These are phyloP conservation scores for Talaromyces verruculosus DNA, from an alignment of 2,329 filamentous ascomycete genomes.

Conservation along the genomic window DNA sequence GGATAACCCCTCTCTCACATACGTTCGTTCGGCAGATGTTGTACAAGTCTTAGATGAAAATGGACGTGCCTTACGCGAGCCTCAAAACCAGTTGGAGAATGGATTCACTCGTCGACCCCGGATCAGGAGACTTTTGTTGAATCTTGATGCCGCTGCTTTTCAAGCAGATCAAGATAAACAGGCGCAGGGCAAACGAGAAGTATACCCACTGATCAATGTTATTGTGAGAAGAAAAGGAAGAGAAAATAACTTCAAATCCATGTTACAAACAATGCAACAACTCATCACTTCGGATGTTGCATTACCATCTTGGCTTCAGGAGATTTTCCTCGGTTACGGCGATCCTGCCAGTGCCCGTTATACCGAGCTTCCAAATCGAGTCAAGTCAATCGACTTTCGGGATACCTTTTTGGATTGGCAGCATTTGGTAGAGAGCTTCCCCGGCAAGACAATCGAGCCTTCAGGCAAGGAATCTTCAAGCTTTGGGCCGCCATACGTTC, in stretches of 20 bases:
- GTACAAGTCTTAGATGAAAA: conserved; percentile 84
- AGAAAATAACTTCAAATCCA: conserved; percentile 96
- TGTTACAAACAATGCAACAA: conserved; percentile 86
- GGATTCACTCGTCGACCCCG: conserved; percentile 59
- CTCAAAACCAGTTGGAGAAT: conserved; percentile 56
- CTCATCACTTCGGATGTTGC: conserved; percentile 82
- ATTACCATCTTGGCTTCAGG: conserved; percentile 87
- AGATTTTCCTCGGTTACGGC: conserved; percentile 96
- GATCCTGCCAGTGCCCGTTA: conserved; percentile 87
- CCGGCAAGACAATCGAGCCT: conserved; percentile 82
- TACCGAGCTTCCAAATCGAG: conserved; percentile 73
- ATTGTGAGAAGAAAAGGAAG: conserved; percentile 77
- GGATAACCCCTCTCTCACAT: conserved; percentile 48
- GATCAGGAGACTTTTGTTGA: conserved; percentile 71
- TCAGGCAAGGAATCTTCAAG: conserved; percentile 68
- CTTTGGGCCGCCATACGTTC: conserved; percentile 83
- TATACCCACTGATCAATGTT: conserved; percentile 83
- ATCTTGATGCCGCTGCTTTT: conserved; percentile 76
- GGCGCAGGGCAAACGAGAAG: conserved; percentile 67
- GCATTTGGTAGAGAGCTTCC: conserved; percentile 84
- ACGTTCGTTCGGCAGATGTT: conserved; percentile 79
- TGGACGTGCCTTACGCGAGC: conserved; percentile 68
- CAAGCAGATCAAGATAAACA: conserved; percentile 69
- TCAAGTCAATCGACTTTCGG: conserved; percentile 80
- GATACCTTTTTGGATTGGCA: conserved; percentile 97